Evolutionary conservation across 148 eudicot species (phyloP).

Genomic region (Hydrangea macrophylla): DNA sequence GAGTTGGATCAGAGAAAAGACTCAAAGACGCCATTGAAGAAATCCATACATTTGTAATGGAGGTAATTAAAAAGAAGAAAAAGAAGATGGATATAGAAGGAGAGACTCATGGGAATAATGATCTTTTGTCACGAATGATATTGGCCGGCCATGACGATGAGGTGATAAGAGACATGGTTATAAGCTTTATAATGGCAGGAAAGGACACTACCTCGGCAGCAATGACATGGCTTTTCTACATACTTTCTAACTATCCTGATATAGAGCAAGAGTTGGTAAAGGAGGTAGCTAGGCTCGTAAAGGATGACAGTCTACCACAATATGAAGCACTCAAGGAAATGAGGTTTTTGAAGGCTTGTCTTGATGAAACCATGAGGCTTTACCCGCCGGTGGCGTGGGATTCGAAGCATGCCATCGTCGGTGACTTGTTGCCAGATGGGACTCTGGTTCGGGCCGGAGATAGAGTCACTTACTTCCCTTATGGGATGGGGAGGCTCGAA

Average conservation of each 20-base stretch:
- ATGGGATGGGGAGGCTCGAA: constrained; percentile 41
- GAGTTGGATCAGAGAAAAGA: constrained; percentile 46
- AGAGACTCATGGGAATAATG: constrained; percentile 9
- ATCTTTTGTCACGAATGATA: constrained; percentile 25
- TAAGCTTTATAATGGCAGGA: constrained; percentile 36
- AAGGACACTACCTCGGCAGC: constrained; percentile 37
- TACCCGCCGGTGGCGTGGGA: constrained; percentile 39
- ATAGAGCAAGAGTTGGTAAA: constrained; percentile 20
- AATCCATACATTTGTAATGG: constrained; percentile 26
- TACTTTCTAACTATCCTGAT: constrained; percentile 10
- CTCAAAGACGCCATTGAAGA: constrained; percentile 34
- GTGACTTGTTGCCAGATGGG: constrained; percentile 35
- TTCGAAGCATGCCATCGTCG: constrained; percentile 25
- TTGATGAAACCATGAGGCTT: constrained; percentile 33
- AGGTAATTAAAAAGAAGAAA: constrained; percentile 33
- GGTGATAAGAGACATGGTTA: constrained; percentile 29
- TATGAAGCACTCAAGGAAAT: constrained; percentile 17
- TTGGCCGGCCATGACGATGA: constrained; percentile 17
- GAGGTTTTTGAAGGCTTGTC: constrained; percentile 26
- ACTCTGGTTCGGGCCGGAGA: constrained; percentile 24
- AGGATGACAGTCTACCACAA: not conserved
- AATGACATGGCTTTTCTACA: constrained; percentile 36
- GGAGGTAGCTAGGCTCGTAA: constrained; percentile 14
- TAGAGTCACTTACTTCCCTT: constrained; percentile 35
- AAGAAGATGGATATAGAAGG: constrained; percentile 6